Conservation (phyloP, 1,284 basidiomycete species). For the Schizophyllum amplum region DNA sequence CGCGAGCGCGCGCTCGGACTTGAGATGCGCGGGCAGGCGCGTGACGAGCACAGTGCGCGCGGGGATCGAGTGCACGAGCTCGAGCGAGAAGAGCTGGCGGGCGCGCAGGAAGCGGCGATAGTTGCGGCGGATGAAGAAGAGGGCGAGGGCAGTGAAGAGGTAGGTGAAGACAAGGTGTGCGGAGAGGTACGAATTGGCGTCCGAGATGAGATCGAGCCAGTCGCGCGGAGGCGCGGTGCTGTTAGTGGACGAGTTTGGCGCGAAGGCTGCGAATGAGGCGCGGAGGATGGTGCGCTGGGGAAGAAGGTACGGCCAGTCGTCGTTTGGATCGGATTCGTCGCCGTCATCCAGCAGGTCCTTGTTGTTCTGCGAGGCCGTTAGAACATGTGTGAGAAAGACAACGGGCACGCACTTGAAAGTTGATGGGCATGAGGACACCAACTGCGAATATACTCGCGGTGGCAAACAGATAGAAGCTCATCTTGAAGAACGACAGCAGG, state of each 20-base stretch:
- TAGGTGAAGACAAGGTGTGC: conserved; percentile 92
- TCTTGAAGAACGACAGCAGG: conserved; percentile 92
- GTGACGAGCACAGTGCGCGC: conserved; percentile 90
- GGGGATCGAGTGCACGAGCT: conserved; percentile 89
- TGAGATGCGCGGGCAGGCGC: conserved; percentile 74
- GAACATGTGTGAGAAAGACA: not conserved
- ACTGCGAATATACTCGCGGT: conserved; percentile 78
- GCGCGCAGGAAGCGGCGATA: conserved; percentile 88
- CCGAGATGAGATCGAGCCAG: conserved; percentile 80
- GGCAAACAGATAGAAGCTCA: conserved; percentile 86
- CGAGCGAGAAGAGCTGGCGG: conserved; percentile 88
- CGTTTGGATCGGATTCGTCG: conserved; percentile 35
- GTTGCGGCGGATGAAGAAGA: conserved; percentile 84
- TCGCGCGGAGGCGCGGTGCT: conserved; percentile 36
- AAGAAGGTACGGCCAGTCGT: conserved; percentile 16
- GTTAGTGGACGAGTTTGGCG: conserved; percentile 22
- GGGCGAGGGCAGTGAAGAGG: conserved; percentile 80
- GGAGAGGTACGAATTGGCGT: conserved; percentile 79
- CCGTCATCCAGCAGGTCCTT: conserved; percentile 64
- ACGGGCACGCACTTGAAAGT: conserved; percentile 62
- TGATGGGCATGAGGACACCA: conserved; percentile 82
- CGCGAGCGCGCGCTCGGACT: conserved; percentile 78
- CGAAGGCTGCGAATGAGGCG: conserved; percentile 12
- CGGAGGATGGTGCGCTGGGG: conserved; percentile 7
- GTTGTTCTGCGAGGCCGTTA: conserved; percentile 25